Base-by-base conservation (phyloP, 805 yeast genomes). In the Torulaspora delbrueckii region DNA sequence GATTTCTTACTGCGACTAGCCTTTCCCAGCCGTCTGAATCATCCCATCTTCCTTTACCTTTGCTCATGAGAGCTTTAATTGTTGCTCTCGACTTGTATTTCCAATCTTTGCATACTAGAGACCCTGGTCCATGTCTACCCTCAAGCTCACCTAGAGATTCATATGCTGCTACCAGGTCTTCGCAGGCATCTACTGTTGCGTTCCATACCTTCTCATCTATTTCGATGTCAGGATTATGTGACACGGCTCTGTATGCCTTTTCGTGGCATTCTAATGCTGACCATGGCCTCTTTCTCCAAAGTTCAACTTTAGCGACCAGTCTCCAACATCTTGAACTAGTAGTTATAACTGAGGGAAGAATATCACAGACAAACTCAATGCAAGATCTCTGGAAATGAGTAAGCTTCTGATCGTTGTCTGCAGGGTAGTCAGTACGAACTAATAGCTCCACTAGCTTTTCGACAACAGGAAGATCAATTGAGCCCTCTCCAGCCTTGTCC, bases 41-140 rank as follows among this genome's bases (percentile, higher is more conserved):
- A 55, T 85, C 90, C 96, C 96, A 89, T 51, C 75, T 75, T 19
- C 72, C 69, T 56, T 78, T 83, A 7, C 96, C 96, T 59, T 82
- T 84, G 13, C 91, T 81, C 78, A 86, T 75, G 53, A 89, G 70
- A 1, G 86, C 76, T 58, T 95, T 75, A 16, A 89, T 75, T 1
- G 86, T 71, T 12, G 85, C 75, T 51, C 82, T 75, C 1, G 95
- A 82, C 62, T 88, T 88, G 67, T 83, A 86, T 59, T 79, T 84
- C 97, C 97, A 90, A 60, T 89, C 96, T 59, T 82, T 80, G 63
- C 96, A 89, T 8, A 90, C 95, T n/a, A 83, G 54, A 61, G 85
- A 87, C 16, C 83, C 95, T 2, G 87, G 89, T 19, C 84, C 84
- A 58, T 82, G 76, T 56, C 79, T 82, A 6, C 95, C 95, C 8